phyloP scores from a whole-genome alignment of 495 filamentous ascomycete species.

The Penicillium roqueforti region DNA sequence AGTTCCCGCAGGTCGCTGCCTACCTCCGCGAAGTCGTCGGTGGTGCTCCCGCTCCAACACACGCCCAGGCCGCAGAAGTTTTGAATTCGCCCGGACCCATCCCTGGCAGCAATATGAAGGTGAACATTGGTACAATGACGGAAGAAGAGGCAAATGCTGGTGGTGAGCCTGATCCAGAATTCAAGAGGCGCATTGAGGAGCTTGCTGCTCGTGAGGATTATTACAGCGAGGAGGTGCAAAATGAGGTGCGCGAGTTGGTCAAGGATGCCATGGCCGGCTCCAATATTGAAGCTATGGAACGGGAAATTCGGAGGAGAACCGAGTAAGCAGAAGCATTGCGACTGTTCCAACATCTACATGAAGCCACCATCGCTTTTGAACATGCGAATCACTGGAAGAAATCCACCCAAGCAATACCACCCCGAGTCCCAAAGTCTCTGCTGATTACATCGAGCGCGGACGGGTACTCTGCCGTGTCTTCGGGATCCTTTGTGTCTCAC shows the following conservation, averaged over 20 bases:
- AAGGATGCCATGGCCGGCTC: constrained; percentile 61
- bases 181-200: constrained; percentile 71
- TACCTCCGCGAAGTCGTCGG: constrained; percentile 57
- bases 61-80: constrained; percentile 22
- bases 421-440: background rate
- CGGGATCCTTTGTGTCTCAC: background rate
- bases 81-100: constrained; percentile 48
- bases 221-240: constrained; percentile 64
- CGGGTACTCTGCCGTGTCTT: background rate
- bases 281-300: constrained; percentile 47
- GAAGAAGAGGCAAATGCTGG: constrained; percentile 51
- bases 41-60: constrained; percentile 18
- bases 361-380: background rate
- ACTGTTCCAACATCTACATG: background rate
- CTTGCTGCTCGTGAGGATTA: constrained; percentile 70
- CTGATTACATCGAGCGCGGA: background rate
- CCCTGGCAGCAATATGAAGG: constrained; percentile 57
- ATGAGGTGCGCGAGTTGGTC: constrained; percentile 62
- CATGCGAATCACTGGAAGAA: background rate
- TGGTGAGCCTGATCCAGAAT: constrained; percentile 60
- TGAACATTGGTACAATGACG: constrained; percentile 64
- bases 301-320: constrained; percentile 58
- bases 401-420: background rate
- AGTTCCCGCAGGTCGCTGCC: constrained; percentile 62
- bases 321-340: constrained; percentile 35